Base-by-base conservation (phyloP, 371 early-diverging fungal species). In the Rhizomucor miehei region DNA sequence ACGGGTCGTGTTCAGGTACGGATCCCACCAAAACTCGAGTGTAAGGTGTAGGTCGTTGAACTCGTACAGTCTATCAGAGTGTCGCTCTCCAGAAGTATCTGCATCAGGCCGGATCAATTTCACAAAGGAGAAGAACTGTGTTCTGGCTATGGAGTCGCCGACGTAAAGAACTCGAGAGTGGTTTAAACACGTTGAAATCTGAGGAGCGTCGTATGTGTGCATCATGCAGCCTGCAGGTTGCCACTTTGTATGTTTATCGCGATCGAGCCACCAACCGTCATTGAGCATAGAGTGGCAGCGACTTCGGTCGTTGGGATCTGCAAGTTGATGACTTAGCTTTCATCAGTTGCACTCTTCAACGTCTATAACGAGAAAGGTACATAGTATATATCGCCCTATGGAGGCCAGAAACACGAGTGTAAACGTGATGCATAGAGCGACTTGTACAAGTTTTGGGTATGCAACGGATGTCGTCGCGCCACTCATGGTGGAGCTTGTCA, bases 21-120 rank as follows among this genome's bases (percentile, higher is more conserved):
- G 86, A 44, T 88, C 85, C 86, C 86, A 88, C 69, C 78, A 82
- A 46, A 88, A 84, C 20, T 81, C 73, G 23, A 84, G 58, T 0
- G 63, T 46, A 1, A 80, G 60, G 10, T 65, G 63, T 2, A 70
- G 59, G 3, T 56, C 56, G 16, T 62, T 60, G 8, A 71, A 63
- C 1, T 54, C 53, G 41, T 60, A 60, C 16, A 48, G 43, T 17
- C 73, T 63, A 54, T 80, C 74, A 6, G 56, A 54, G 51, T 81
- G 77, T 1, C 66, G 44, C 2, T 71, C 59, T 6, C 75, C 75
- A 8, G 51, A 61, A 3, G 58, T 64, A 14, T 55, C 66, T 3
- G 62, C 35, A 1, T 62, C 65, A 0, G 67, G 67, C 6, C 74
- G 63, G 9, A 86, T 55, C 9, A 75, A 54, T 8, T 69, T 57